Percentiles rank a stretch among this genome's conserved stretches.
These are phyloP conservation scores for Wickerhamomyces chambardii DNA, from an alignment of 805 yeast species.

Conservation along the genomic window DNA sequence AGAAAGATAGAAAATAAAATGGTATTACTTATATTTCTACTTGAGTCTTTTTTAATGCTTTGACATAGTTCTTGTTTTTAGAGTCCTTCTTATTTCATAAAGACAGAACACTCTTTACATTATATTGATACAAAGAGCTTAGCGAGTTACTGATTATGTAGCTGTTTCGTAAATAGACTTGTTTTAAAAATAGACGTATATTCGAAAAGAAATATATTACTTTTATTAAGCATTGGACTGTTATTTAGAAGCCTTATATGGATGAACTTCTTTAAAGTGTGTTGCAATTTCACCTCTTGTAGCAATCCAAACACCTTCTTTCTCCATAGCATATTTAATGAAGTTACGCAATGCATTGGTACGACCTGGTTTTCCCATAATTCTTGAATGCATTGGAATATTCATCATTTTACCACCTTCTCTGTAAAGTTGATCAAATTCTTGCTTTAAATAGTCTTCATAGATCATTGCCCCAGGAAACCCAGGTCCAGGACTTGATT, in stretches of 20 bases:
- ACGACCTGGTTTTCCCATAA: conserved; percentile 27
- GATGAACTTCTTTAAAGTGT: conserved; percentile 12
- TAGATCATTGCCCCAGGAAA: background rate
- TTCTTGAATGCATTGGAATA: conserved; percentile 25
- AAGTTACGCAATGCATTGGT: conserved; percentile 24
- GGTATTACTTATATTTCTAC: too few species aligned
- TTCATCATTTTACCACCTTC: conserved; percentile 29
- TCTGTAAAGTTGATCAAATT: conserved; percentile 26
- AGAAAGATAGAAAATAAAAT: too few species aligned
- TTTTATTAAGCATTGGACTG: too few species aligned
- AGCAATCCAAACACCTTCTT: conserved; percentile 27
- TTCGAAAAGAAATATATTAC: background rate
- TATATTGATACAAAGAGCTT: too few species aligned
- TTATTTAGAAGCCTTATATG: background rate
- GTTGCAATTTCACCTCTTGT: conserved; percentile 27
- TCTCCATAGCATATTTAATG: conserved; percentile 22
- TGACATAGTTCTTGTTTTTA: too few species aligned
- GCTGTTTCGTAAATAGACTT: too few species aligned
- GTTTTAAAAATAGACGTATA: background rate
- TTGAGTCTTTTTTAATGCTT: too few species aligned
- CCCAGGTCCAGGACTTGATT: background rate
- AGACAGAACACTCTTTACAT: too few species aligned
- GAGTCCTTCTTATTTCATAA: too few species aligned
- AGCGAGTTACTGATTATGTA: too few species aligned
- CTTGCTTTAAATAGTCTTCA: conserved; percentile 22